These are phyloP conservation scores for Fraxinus paxiana DNA, from an alignment of 305 asterid species.

Conservation along the genomic window DNA sequence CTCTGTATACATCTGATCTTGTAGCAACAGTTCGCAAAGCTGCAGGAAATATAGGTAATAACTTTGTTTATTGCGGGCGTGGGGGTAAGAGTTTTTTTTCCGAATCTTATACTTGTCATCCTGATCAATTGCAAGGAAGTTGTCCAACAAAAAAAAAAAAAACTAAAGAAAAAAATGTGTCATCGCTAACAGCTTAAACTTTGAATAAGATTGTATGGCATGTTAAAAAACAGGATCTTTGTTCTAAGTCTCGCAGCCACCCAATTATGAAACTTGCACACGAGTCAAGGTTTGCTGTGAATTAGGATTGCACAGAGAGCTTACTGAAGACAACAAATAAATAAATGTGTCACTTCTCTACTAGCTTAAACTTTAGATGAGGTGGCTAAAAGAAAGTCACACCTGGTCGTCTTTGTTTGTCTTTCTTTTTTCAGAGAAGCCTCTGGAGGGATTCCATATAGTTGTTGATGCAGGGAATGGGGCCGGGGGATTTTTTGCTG, in stretches of 20 bases:
- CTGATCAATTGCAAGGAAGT: background rate
- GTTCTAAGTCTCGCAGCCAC: background rate
- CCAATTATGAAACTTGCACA: background rate
- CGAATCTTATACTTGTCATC: background rate
- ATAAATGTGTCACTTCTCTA: background rate
- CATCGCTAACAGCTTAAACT: background rate
- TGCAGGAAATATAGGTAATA: slow-evolving; percentile 66
- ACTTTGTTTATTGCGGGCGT: background rate
- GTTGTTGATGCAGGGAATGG: slow-evolving; percentile 99
- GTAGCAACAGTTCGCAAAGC: slow-evolving; percentile 91
- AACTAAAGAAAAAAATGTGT: background rate
- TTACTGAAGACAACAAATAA: background rate
- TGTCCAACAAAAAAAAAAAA: background rate
- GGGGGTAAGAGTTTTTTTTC: background rate
- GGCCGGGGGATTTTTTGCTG: slow-evolving; percentile 97
- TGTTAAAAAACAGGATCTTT: background rate
- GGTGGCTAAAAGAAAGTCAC: slow-evolving; percentile 1
- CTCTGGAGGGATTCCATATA: slow-evolving; percentile 93
- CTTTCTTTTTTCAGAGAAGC: slow-evolving; percentile 65
- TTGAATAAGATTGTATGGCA: background rate
- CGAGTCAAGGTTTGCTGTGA: background rate
- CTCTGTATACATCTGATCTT: slow-evolving; percentile 77
- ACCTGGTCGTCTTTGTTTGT: slow-evolving; percentile 27
- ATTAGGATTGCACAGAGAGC: background rate
- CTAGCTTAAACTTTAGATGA: background rate